A percentile compares a stretch with the other conserved stretches of the same genome.
Conservation (phyloP, 78 protist genomes). For the Guillardia theta region DNA sequence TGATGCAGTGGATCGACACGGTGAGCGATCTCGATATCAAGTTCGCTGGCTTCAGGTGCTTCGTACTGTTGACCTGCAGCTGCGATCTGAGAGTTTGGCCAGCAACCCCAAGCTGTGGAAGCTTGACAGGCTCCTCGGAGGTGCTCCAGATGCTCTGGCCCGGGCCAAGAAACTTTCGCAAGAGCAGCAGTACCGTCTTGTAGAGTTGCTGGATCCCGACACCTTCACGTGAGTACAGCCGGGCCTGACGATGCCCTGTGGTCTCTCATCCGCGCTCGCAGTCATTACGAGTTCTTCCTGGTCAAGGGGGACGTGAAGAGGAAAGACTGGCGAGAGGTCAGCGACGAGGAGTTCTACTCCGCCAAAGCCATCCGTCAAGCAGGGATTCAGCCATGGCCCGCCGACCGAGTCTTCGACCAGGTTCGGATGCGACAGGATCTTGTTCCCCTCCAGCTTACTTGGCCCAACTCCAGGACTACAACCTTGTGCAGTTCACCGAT, state of each 20-base stretch:
- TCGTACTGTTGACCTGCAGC: too few relatives aligned
- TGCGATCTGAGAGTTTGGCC: too few relatives aligned
- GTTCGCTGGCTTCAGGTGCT: too few relatives aligned
- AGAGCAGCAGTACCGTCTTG: neutral
- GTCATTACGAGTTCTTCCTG: conserved; percentile 26
- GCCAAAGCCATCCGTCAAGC: neutral
- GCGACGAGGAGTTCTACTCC: neutral
- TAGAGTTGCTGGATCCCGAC: conserved; percentile 22
- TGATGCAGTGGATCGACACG: neutral
- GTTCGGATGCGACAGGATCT: neutral
- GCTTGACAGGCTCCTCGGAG: neutral
- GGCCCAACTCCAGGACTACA: neutral
- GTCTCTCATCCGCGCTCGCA: neutral
- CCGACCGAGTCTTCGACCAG: neutral
- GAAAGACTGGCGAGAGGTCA: neutral
- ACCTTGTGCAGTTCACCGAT: neutral
- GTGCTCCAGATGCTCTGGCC: neutral
- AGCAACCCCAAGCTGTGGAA: neutral
- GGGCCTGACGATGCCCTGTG: neutral
- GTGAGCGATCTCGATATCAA: neutral
- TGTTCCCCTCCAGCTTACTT: neutral
- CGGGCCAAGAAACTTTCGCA: neutral
- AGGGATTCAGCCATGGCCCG: conserved; percentile 4
- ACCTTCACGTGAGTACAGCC: neutral
- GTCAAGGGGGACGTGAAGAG: neutral